Evolutionary conservation across 2,329 filamentous ascomycete species (phyloP), one percentile per base, ranked within the genome.

Genomic region (Emmonsiellopsis sp.): DNA sequence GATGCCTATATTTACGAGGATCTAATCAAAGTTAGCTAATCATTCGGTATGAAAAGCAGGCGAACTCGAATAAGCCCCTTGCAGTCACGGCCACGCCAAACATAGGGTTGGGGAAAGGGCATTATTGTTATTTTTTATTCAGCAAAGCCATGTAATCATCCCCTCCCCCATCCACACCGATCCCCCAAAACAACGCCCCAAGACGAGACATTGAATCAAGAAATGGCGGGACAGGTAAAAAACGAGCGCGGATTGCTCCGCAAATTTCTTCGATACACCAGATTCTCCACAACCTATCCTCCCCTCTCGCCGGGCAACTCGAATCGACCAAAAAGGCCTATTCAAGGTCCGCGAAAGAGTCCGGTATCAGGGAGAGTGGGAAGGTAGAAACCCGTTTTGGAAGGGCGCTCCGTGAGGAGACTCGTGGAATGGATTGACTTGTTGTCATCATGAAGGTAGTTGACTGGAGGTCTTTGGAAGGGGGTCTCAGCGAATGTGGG

Each of bases 381-480:
- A 53, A 53, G 56, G 54, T 55, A 46, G 58, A 57, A 65, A 60
- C 32, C 37, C 32, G 55, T 58, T 63, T 64, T 59, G 64, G 64
- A 69, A 68, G 62, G 68, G 67, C 69, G 51, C 67, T 65, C 65
- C 65, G 47, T 52, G 57, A 60, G 63, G 65, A 70, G 70, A 70
- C 61, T 80, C 77, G 69, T 80, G 78, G 78, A 81, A 81, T 80
- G 78, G 78, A 81, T 81, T 77, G 76, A 80, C 78, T 80, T 68
- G 75, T 73, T 79, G 76, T 79, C 78, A 78, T 81, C 78, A 75
- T 79, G 62, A 69, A 70, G 62, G 61, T 46, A 59, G 49, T 32
- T 51, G 47, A 45, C 31, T 56, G 50, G 7, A 8, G 35, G 45
- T 10, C 34, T 6, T 9, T 26, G 46, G 51, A 55, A 34, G 37